Percentiles rank a stretch among this genome's conserved stretches.
Evolutionary conservation across 2,329 filamentous ascomycete genomes (phyloP).

Genomic region (Ophiocordyceps robertsii): DNA sequence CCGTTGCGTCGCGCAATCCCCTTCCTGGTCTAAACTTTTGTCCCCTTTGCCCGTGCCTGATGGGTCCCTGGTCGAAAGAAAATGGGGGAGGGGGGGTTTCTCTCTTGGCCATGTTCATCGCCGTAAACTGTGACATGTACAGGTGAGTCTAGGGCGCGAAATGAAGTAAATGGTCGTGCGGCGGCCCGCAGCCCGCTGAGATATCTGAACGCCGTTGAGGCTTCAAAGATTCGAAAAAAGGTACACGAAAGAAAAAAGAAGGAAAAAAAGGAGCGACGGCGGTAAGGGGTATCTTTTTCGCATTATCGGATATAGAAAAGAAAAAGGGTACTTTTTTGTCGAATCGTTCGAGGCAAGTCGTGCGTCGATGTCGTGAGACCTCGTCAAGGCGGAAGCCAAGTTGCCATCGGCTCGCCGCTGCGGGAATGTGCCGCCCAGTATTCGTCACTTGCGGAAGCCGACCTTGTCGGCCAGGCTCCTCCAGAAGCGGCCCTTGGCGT

Average conservation of each 20-base stretch:
- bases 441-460: conserved; percentile 7
- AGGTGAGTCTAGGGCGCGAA: conserved; percentile 2
- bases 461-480: conserved; percentile 34
- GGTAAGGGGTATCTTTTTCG: conserved; percentile 15
- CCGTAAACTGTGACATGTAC: neutral
- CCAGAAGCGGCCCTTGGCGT: conserved; percentile 33
- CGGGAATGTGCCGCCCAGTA: neutral
- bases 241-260: no score
- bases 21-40: neutral
- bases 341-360: neutral
- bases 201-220: conserved; percentile 1
- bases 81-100: neutral
- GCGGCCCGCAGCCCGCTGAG: neutral
- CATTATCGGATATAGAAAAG: conserved; percentile 2
- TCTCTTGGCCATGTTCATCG: neutral
- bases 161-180: neutral
- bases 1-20: neutral
- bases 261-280: conserved; percentile 10
- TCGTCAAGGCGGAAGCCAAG: neutral
- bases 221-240: neutral
- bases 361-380: conserved; percentile 1
- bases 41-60: neutral
- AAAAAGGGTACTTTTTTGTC: conserved; percentile 5
- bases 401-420: neutral
- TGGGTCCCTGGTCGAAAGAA: neutral